These are phyloP conservation scores for Apiotrichum mycotoxinovorans DNA, from an alignment of 1,284 basidiomycete genomes.

Conservation along the genomic window DNA sequence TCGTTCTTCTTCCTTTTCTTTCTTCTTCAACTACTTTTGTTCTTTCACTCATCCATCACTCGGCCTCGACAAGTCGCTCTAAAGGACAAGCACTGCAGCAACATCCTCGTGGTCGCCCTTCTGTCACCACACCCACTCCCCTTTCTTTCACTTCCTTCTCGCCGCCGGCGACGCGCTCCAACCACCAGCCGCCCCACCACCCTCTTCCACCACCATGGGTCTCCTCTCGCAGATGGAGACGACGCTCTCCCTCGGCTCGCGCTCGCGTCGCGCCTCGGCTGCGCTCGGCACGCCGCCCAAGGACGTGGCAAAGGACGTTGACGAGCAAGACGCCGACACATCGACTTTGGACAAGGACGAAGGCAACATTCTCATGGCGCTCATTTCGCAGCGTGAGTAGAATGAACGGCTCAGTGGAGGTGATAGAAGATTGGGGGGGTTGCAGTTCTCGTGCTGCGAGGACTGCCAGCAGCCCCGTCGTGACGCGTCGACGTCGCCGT, in stretches of 20 bases:
- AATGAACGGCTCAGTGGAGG: no score
- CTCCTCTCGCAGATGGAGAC: conserved; percentile 33
- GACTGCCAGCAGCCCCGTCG: no score
- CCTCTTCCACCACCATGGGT: conserved; percentile 22
- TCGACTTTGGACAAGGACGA: conserved; percentile 50
- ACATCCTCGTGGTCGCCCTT: no score
- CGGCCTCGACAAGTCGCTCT: no score
- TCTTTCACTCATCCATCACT: no score
- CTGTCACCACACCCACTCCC: no score
- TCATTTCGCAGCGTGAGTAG: conserved; percentile 50
- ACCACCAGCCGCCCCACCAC: neutral
- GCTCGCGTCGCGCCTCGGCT: conserved; percentile 17
- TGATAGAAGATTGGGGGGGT: no score
- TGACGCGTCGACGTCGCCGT: no score
- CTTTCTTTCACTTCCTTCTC: neutral
- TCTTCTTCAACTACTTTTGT: no score
- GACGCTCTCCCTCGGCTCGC: conserved; percentile 22
- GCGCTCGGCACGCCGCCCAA: conserved; percentile 12
- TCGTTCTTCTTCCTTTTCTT: no score
- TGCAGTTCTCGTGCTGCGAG: no score
- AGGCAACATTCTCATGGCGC: conserved; percentile 47
- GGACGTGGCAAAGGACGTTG: conserved; percentile 16
- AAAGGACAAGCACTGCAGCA: no score
- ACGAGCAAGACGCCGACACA: conserved; percentile 45
- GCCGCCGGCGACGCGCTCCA: neutral